These are phyloP conservation scores for Psilocybe mexicana DNA, from an alignment of 1,284 basidiomycete genomes.

Conservation along the genomic window DNA sequence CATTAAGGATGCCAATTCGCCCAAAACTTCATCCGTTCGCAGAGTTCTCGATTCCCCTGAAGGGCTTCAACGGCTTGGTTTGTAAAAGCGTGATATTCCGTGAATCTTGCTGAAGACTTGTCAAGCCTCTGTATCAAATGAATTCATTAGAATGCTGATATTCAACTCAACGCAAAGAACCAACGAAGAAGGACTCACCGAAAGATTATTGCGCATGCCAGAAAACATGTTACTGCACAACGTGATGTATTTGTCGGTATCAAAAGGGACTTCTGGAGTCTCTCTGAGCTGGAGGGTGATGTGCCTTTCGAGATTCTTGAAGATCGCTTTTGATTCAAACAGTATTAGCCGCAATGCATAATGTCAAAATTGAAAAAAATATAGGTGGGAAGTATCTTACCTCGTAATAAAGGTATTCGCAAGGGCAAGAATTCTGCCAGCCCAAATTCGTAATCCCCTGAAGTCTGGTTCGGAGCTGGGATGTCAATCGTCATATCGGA, in stretches of 20 bases:
- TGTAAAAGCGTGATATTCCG: conserved; percentile 20
- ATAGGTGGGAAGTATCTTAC: conserved; percentile 18
- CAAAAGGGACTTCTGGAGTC: background rate
- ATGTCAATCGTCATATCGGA: conserved; percentile 18
- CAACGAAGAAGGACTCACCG: conserved; percentile 20
- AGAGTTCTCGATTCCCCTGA: conserved; percentile 17
- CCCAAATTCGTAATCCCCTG: conserved; percentile 25
- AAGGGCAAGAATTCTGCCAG: conserved; percentile 25
- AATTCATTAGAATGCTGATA: background rate
- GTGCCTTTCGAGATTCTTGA: conserved; percentile 27
- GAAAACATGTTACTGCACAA: conserved; percentile 33
- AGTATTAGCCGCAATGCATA: background rate
- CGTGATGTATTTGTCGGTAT: conserved; percentile 26
- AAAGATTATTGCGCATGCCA: conserved; percentile 31
- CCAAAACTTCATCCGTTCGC: conserved; percentile 15
- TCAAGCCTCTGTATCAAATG: conserved; percentile 4
- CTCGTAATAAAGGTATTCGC: conserved; percentile 29
- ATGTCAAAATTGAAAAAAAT: background rate
- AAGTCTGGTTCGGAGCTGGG: conserved; percentile 5
- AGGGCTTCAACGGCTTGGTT: conserved; percentile 12
- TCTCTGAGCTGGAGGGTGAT: conserved; percentile 9
- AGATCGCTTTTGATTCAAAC: conserved; percentile 23
- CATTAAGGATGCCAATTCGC: conserved; percentile 14
- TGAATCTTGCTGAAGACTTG: background rate
- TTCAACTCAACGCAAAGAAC: background rate